Evolutionary conservation across 2,329 filamentous ascomycete species (phyloP).

Genomic region (Penicillium sp.): DNA sequence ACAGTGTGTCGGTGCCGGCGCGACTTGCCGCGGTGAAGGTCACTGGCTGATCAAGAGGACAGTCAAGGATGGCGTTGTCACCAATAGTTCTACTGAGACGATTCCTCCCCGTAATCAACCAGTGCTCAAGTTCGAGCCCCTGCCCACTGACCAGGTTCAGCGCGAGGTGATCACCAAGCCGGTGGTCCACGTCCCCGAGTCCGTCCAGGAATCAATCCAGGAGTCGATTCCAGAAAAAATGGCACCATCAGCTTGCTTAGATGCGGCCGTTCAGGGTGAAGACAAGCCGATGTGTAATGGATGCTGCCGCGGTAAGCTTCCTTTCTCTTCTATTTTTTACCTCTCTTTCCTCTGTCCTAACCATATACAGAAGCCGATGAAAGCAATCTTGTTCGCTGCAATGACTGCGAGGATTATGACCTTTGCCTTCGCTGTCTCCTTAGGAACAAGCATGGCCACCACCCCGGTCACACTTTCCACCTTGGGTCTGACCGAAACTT

Average conservation of each 20-base stretch:
- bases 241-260: constrained; percentile 11
- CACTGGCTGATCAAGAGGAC: constrained; percentile 96
- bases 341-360: constrained; percentile 19
- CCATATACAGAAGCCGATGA: constrained; percentile 63
- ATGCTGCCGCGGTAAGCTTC: constrained; percentile 59
- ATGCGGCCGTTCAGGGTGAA: constrained; percentile 18
- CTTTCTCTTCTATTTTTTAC: background rate
- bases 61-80: constrained; percentile 72
- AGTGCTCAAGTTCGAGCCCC: constrained; percentile 19
- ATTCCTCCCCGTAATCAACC: constrained; percentile 63
- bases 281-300: constrained; percentile 59
- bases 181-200: constrained; percentile 13
- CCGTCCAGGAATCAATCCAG: constrained; percentile 14
- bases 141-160: constrained; percentile 7
- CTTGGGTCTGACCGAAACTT: constrained; percentile 54
- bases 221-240: constrained; percentile 26
- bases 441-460: constrained; percentile 78
- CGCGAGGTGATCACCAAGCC: constrained; percentile 18
- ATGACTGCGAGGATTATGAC: constrained; percentile 83
- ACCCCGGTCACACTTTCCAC: constrained; percentile 79
- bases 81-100: constrained; percentile 82
- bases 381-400: constrained; percentile 80
- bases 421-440: constrained; percentile 81
- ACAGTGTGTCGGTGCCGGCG: constrained; percentile 70
- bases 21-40: constrained; percentile 71